Conservation (phyloP, 305 asterid genomes). For the Fraxinus albicans region DNA sequence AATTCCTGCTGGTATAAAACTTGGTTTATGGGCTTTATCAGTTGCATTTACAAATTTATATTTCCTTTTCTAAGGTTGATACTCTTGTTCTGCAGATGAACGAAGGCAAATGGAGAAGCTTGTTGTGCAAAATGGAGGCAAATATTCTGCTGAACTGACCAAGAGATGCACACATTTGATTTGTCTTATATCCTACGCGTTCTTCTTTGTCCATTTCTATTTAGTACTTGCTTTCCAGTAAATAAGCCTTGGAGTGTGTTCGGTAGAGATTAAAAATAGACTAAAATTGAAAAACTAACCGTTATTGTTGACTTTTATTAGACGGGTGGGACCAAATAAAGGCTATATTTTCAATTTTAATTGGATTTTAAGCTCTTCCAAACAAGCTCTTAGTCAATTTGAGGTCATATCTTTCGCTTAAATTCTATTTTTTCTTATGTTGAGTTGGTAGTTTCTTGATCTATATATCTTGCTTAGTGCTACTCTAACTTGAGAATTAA, state of each 20-base stretch:
- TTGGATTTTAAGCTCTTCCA: too few species aligned
- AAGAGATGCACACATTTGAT: conserved; percentile 89
- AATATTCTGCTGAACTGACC: conserved; percentile 86
- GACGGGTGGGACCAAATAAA: too few species aligned
- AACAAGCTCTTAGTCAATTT: too few species aligned
- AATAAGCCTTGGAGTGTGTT: not conserved
- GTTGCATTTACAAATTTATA: not conserved
- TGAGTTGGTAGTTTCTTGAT: conserved; percentile 12
- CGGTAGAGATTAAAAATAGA: too few species aligned
- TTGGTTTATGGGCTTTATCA: conserved; percentile 9
- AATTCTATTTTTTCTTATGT: not conserved
- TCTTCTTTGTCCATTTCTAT: conserved; percentile 22
- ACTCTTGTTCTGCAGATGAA: conserved; percentile 52
- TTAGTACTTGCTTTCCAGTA: conserved; percentile 19
- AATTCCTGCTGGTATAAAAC: conserved; percentile 66
- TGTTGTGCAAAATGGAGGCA: conserved; percentile 76
- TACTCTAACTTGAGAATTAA: not conserved
- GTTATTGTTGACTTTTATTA: too few species aligned
- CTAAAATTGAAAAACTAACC: too few species aligned
- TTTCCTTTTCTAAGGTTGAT: conserved; percentile 8
- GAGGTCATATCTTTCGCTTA: conserved; percentile 7
- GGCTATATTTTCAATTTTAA: too few species aligned
- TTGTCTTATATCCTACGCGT: conserved; percentile 77
- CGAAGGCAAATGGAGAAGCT: conserved; percentile 80
- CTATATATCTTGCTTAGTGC: conserved; percentile 2